These are phyloP conservation scores for Solanum okadae DNA, from an alignment of 257 asterid genomes.

Conservation along the genomic window DNA sequence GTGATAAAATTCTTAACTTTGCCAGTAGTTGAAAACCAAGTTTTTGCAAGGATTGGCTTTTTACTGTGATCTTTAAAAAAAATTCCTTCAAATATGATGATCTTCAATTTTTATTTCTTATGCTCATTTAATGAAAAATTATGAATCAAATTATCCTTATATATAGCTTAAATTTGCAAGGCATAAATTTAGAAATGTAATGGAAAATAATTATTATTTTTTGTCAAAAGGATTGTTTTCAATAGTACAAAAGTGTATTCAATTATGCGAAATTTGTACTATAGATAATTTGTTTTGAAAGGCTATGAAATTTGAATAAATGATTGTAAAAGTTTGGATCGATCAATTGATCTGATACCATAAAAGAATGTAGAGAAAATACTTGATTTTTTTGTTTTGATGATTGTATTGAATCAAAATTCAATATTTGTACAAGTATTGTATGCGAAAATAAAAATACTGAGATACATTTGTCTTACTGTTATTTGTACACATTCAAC, in stretches of 20 bases:
- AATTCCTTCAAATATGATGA: not conserved
- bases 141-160: no score
- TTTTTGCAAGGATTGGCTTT: not conserved
- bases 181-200: no score
- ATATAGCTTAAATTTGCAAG: no score
- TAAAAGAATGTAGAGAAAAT: not conserved
- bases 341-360: not conserved
- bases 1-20: not conserved
- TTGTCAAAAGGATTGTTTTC: no score
- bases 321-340: not conserved
- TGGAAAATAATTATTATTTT: no score
- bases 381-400: not conserved
- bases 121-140: not conserved
- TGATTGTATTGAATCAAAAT: not conserved
- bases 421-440: not conserved
- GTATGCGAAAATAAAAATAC: not conserved
- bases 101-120: not conserved
- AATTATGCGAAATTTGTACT: not conserved
- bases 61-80: not conserved
- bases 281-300: not conserved
- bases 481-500: no score
- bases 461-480: not conserved
- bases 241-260: not conserved
- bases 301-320: not conserved
- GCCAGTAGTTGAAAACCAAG: not conserved